Conservation (phyloP, 305 asterid species). For the Fraxinus nigra region DNA sequence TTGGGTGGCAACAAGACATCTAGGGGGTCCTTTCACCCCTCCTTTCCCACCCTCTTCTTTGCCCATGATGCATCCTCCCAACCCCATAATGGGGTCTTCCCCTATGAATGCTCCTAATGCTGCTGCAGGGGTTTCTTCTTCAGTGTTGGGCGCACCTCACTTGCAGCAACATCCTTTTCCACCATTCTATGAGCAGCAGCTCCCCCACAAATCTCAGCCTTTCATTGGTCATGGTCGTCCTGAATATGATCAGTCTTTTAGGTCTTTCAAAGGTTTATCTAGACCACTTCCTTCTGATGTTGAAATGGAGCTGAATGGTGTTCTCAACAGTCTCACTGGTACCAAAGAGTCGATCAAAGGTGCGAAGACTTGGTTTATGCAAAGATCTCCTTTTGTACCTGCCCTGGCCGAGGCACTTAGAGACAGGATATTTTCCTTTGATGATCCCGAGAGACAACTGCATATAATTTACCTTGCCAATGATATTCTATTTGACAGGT, state of each 20-base stretch:
- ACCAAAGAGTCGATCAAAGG: constrained; percentile 94
- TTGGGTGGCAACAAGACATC: constrained; percentile 62
- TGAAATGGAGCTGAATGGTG: constrained; percentile 79
- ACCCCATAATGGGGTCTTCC: constrained; percentile 65
- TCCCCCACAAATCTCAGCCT: constrained; percentile 58
- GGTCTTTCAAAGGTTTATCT: constrained; percentile 65
- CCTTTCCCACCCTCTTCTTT: constrained; percentile 62
- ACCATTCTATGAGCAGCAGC: constrained; percentile 69
- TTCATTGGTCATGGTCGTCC: constrained; percentile 59
- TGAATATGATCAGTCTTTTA: constrained; percentile 63
- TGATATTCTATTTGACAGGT: constrained; percentile 95
- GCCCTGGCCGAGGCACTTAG: constrained; percentile 88
- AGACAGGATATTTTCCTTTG: constrained; percentile 68
- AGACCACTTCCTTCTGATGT: constrained; percentile 90
- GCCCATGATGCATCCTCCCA: constrained; percentile 80
- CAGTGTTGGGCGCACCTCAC: constrained; percentile 49
- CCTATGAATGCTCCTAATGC: constrained; percentile 61
- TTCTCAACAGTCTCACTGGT: constrained; percentile 76
- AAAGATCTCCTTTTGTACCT: constrained; percentile 73
- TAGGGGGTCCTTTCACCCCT: constrained; percentile 59
- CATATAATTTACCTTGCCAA: constrained; percentile 89
- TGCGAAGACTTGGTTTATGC: constrained; percentile 98
- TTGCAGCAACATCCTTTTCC: constrained; percentile 70
- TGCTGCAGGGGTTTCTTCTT: constrained; percentile 38
- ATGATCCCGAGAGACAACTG: constrained; percentile 87